Conservation (phyloP, 2,329 filamentous ascomycete species). For the Phyllosticta ampelicida region DNA sequence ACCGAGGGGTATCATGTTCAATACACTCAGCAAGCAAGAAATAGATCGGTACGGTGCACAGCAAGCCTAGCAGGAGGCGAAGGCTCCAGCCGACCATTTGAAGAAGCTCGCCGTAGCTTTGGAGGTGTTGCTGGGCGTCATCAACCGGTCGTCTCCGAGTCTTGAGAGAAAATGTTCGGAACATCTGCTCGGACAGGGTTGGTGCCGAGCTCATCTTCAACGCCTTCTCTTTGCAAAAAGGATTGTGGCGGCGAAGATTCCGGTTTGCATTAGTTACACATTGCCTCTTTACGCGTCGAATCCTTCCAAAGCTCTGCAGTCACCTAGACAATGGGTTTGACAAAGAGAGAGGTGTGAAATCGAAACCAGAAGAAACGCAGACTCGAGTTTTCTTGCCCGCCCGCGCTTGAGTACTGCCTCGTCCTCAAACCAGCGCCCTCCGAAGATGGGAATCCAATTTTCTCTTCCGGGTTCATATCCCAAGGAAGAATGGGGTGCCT, state of each 20-base stretch:
- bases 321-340: too few relatives aligned
- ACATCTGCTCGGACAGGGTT: not conserved
- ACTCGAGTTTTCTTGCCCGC: too few relatives aligned
- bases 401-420: too few relatives aligned
- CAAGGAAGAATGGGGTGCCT: too few relatives aligned
- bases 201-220: not conserved
- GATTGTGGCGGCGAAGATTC: not conserved
- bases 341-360: too few relatives aligned
- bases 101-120: not conserved
- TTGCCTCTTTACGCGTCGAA: too few relatives aligned
- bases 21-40: not conserved
- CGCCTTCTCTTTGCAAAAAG: not conserved
- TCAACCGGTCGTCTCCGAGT: not conserved
- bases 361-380: too few relatives aligned
- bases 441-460: too few relatives aligned
- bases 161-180: not conserved
- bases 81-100: not conserved
- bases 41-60: not conserved
- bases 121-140: not conserved
- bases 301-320: too few relatives aligned
- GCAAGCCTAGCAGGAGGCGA: not conserved
- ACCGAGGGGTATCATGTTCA: not conserved
- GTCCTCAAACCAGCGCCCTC: too few relatives aligned
- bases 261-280: too few relatives aligned
- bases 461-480: too few relatives aligned